Conservation (phyloP, 345 rosid species). For the Euclidium syriacum region DNA sequence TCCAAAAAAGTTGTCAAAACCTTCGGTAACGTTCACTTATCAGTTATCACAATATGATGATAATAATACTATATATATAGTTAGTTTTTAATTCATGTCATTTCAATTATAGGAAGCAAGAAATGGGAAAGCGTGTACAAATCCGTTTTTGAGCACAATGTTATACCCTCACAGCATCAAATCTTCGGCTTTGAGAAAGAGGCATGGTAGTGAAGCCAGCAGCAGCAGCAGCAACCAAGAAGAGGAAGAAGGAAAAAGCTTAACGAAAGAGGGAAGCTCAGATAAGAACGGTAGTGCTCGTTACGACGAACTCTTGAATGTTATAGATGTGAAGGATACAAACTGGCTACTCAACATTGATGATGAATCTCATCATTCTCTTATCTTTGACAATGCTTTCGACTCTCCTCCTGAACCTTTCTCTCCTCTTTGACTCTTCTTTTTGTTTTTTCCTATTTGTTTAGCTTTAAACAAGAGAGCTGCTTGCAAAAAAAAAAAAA, state of each 20-base stretch:
- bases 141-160: slow-evolving; percentile 22
- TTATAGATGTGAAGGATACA: slow-evolving; percentile 31
- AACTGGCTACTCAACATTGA: slow-evolving; percentile 32
- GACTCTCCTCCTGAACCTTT: slow-evolving; percentile 33
- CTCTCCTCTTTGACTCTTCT: slow-evolving; percentile 20
- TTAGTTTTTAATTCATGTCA: no score
- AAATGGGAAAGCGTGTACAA: slow-evolving; percentile 16
- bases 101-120: slow-evolving; percentile 13
- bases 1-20: slow-evolving; percentile 16
- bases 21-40: slow-evolving; percentile 23
- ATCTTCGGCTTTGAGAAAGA: slow-evolving; percentile 10
- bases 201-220: slow-evolving; percentile 19
- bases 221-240: slow-evolving; percentile 24
- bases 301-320: slow-evolving; percentile 25
- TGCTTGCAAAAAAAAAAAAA: slow-evolving; percentile 18
- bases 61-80: no score
- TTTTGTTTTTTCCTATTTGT: not conserved
- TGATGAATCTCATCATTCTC: slow-evolving; percentile 22
- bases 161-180: slow-evolving; percentile 32
- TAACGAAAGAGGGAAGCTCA: slow-evolving; percentile 1
- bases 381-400: slow-evolving; percentile 26
- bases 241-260: slow-evolving; percentile 28
- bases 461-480: slow-evolving; percentile 6
- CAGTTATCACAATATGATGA: not conserved
- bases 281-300: slow-evolving; percentile 26